Conservation (phyloP, 1,139 yeast genomes). For the Spathaspora sp. region DNA sequence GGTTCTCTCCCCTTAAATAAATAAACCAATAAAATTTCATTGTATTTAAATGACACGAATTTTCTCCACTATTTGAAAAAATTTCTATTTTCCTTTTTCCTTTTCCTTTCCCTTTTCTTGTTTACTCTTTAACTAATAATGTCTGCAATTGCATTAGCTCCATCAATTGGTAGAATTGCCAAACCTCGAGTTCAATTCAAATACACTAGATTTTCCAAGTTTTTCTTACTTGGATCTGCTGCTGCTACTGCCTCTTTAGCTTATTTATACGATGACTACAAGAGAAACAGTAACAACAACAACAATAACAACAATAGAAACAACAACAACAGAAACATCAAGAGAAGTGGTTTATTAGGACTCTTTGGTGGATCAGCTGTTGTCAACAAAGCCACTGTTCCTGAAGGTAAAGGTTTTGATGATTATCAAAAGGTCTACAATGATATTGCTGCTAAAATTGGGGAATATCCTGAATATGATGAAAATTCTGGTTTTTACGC, state of each 20-base stretch:
- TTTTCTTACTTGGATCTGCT: slow-evolving; percentile 18
- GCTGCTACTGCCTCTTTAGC: slow-evolving; percentile 25
- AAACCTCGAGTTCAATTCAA: slow-evolving; percentile 6
- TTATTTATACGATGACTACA: slow-evolving; percentile 13
- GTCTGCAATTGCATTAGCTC: slow-evolving; percentile 14
- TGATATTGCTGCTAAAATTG: slow-evolving; percentile 71
- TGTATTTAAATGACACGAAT: slow-evolving; percentile 1
- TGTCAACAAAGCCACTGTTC: slow-evolving; percentile 24
- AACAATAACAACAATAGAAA: slow-evolving; percentile 13
- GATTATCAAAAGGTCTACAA: slow-evolving; percentile 81
- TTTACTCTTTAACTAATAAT: slow-evolving; percentile 5
- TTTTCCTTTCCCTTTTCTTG: neutral
- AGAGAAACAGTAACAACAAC: slow-evolving; percentile 12
- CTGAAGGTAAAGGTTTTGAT: slow-evolving; percentile 31
- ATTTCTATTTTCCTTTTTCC: slow-evolving; percentile 2
- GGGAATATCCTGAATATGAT: slow-evolving; percentile 77
- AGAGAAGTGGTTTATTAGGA: slow-evolving; percentile 11
- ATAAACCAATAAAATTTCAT: neutral
- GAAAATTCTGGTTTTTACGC: slow-evolving; percentile 68
- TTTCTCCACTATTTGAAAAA: neutral
- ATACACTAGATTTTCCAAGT: slow-evolving; percentile 6
- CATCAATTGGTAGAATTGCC: slow-evolving; percentile 10
- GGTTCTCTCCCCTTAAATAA: too few relatives aligned
- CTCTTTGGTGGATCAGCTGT: slow-evolving; percentile 22
- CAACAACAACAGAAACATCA: slow-evolving; percentile 11